Base-by-base conservation (phyloP, 805 yeast genomes). In the Millerozyma acaciae region DNA sequence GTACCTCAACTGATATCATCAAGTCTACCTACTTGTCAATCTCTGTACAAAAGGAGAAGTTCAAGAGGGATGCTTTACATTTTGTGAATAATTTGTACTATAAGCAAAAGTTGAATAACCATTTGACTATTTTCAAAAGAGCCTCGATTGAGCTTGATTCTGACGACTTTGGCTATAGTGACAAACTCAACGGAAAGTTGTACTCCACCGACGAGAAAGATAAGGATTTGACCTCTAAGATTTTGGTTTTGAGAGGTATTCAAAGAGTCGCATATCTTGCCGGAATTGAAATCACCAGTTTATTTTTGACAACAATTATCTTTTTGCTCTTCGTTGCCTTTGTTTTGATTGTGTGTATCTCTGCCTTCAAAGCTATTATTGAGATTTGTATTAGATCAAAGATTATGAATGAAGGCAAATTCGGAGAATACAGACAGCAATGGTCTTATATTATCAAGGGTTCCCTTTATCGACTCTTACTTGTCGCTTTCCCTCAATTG, bases 361-460 rank as follows among this genome's bases (percentile, higher is more conserved):
- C 70, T 18, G 68, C 71, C 33, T 84, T 78, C 72, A 90, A 82
- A 59, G 89, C 79, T 10, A 52, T 72, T 34, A 73, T 75, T 60
- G 96, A 80, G 58, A 70, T 75, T 30, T 67, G 70, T 32, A 73
- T 80, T 21, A 70, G 79, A 44, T 58, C 82, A 4, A 73, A 77
- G 19, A 51, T 73, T 12, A 70, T 85, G 65, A 70, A 71, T 38
- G 75, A 75, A 27, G 74, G 79, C 25, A 80, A 80, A 56, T 84
- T 86, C 54, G 62, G 69, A 35, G 88, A 81, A 40, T 90, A 80
- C 57, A 78, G 98, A 56, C 69, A 66, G 35, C 83, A 86, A 48
- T 93, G 95, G 96, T 65, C 77, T 15, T 68, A 75, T n/a, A 76
- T 87, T 48, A 78, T 85, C 50, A 90, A 89, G 59, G 98, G 98